Base-by-base conservation (phyloP, 2,329 filamentous ascomycete species). In the Calonectria pteridis region DNA sequence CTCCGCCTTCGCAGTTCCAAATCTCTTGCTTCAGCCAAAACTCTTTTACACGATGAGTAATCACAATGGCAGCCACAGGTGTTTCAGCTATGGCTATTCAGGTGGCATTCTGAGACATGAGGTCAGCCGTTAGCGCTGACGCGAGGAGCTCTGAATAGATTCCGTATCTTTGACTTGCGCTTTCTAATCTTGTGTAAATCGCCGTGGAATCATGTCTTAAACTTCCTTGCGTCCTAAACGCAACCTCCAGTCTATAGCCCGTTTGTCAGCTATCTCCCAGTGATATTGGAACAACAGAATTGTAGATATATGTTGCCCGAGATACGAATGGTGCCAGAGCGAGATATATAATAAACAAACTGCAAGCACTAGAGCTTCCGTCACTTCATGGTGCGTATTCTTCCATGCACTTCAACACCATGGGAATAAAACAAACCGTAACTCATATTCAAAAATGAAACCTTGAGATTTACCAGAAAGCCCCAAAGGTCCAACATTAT, bases 391-490 rank as follows among this genome's bases (percentile, higher is more conserved):
- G 63, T 50, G 67, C 72, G 58, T 43, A 71, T 59, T 51, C 29
- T 58, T 64, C 73, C 50, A 73, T 65, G 50, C 68, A 74, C 67
- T 75, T 51, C 50, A 59, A 55, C 40, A 69, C 43, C 46, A 58
- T 50, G n/a, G 13, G 31, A 35, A 65, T 40, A 53, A 29, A 62
- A 69, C 50, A 69, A 71, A 55, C 72, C 67, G 71, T 64, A 73
- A 6, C 64, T 59, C 29, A 55, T 76, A 74, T 80, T 77, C 73
- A 77, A 65, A 75, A 69, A 55, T 31, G 26, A n/a, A 51, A 43
- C 67, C 72, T 68, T 73, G 69, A 65, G 59, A 72, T 70, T 71
- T 68, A 37, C 50, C 68, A 51, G 65, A 65, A 67, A 72, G 77
- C 66, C 69, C 67, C 67, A 53, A 53, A 68, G 66, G 65, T 58